Evolutionary conservation across 345 rosid genomes (phyloP), one percentile per base, ranked within the genome.

Genomic region (Rubroshorea leprosula): DNA sequence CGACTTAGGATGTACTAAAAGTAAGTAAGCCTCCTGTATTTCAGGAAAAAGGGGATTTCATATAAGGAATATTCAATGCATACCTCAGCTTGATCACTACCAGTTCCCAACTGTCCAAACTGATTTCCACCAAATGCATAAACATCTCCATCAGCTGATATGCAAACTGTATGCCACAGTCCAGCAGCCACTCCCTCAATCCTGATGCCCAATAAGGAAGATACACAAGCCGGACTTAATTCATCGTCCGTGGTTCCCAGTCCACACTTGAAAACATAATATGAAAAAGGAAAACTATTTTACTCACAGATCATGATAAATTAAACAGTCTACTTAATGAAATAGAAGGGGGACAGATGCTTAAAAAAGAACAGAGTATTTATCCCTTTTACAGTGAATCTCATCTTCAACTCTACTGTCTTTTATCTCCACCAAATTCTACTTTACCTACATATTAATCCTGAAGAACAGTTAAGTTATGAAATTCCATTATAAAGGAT

Each of bases 91-190:
- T 90, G 97, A 64, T 94, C 99, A 68, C 77, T 63, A 23, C 99
- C 99, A 63, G 97, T 87, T 65, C 99, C 99, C 72, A 94, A 73
- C 72, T 90, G 99, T 52, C 97, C 95, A 73, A 94, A 94, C 72
- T 94, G 99, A 68, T 94, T 94, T 68, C 99, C 97, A 31, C 99
- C 99, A 76, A 94, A 90, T 0, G 87, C 72, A 58, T 94, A 94
- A 56, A 85, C 87, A 73, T 81, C 95, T 20, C 99, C 97, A 58
- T 94, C 90, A 25, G 83, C 72, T 46, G 99, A 90, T 65, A 88
- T 61, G 51, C 99, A 94, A 52, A 84, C 66, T 3, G 97, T 87
- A 73, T 94, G 99, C 99, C 99, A 90, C 23, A 94, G 78, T 55
- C 99, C 99, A 3, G 93, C 95, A 26, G 97, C 85, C 41, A 90